Evolutionary conservation across 495 filamentous ascomycete genomes (phyloP), one percentile per base, ranked within the genome.

Genomic region (Penicillium longicatenatum): DNA sequence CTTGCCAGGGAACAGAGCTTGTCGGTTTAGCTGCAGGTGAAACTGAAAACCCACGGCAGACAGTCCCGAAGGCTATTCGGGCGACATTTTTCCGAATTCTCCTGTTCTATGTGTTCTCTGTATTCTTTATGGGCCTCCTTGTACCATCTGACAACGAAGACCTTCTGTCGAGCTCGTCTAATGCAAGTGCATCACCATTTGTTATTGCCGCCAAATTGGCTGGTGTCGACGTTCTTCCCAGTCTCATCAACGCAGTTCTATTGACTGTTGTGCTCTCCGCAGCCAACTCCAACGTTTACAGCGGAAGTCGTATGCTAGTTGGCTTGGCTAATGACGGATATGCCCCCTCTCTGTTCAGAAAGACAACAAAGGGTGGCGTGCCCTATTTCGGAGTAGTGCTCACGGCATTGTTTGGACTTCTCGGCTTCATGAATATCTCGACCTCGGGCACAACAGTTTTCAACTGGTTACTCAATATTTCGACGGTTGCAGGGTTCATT

Each of bases 261-360:
- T 68, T 89, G 55, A 88, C 77, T 37, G 82, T 84, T 1, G 86
- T 84, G 5, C 74, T 82, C 37, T 87, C 84, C 6, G 80, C 83
- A 3, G 88, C 83, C 47, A 92, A 92, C 64, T 83, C 86, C 5
- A 88, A 86, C 73, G 76, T 89, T 55, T 92, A 89, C 69, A 88
- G 83, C 2, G 81, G 81, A 35, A 81, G 78, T 58, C 82, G 85
- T 41, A 80, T 84, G 31, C 65, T 87, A 10, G 68, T 82, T 42
- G 81, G 79, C 11, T 71, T 87, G 20, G 81, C 82, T 19, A 65
- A 77, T 26, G 77, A 84, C 52, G 69, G 75, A 33, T 79, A 80
- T 30, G 85, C 82, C 0, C 84, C 84, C 0, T 57, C 58, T 0
- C 73, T 83, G 60, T 78, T 85, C 39, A 63, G 57, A 11, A 67